phyloP scores from a whole-genome alignment of 208 protist genomes.

The Plasmodiophora brassicae region DNA sequence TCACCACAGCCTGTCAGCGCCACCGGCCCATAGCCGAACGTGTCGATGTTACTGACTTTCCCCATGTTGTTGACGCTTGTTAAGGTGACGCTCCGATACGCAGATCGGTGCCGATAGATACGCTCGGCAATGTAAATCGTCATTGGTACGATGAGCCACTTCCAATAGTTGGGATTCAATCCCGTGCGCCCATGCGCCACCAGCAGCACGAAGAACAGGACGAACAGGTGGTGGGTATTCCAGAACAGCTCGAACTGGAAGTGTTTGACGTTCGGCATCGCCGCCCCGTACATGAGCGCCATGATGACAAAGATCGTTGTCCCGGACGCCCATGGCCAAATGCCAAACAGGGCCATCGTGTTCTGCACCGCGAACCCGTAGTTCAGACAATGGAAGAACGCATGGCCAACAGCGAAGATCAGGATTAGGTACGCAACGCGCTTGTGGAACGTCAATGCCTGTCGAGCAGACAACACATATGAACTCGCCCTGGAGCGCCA shows the following conservation, averaged over 20 bases:
- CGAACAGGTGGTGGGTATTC: constrained; percentile 72
- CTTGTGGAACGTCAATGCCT: constrained; percentile 31
- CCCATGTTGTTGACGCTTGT: constrained; percentile 51
- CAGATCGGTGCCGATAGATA: constrained; percentile 46
- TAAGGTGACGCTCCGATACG: constrained; percentile 7
- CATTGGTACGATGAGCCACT: constrained; percentile 49
- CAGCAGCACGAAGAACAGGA: constrained; percentile 63
- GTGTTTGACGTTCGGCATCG: not conserved
- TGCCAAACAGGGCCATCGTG: not conserved
- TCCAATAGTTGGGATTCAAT: constrained; percentile 46
- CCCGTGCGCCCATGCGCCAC: constrained; percentile 56
- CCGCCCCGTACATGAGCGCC: not conserved
- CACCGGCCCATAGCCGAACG: too few species aligned
- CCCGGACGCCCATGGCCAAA: constrained; percentile 4
- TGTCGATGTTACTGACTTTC: constrained; percentile 46
- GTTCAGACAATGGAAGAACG: constrained; percentile 19
- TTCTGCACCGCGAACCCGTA: not conserved
- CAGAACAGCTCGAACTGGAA: constrained; percentile 69
- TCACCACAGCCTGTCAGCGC: not conserved
- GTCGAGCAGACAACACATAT: too few species aligned
- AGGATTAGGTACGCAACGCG: not conserved
- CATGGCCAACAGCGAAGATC: not conserved
- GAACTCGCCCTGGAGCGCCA: too few species aligned
- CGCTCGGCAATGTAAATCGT: constrained; percentile 65
- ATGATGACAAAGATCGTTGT: not conserved